Evolutionary conservation across 208 protist genomes (phyloP).

Genomic region (Endotrypanum monterogeii): DNA sequence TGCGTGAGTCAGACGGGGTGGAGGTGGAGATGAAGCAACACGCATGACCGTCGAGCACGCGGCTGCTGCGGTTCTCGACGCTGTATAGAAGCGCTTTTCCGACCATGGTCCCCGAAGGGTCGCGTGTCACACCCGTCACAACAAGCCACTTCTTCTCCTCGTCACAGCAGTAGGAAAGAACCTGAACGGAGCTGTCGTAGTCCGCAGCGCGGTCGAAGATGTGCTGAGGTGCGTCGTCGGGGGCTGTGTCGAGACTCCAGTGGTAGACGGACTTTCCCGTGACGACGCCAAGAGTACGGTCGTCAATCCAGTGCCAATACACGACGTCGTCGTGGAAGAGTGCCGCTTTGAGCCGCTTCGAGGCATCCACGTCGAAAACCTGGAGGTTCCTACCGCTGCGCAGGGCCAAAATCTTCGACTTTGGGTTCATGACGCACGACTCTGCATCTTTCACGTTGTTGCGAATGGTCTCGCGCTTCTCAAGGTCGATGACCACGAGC

Average conservation of each 20-base stretch:
- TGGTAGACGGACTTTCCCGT: constrained; percentile 97
- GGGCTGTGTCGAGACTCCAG: constrained; percentile 94
- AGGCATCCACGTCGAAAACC: constrained; percentile 98
- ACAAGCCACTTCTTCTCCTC: constrained; percentile 95
- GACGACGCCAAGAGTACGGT: constrained; percentile 95
- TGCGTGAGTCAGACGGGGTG: constrained; percentile 63
- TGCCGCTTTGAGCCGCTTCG: constrained; percentile 95
- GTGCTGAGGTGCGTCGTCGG: constrained; percentile 91
- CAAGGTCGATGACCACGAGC: constrained; percentile 95
- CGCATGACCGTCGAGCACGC: constrained; percentile 97
- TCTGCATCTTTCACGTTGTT: constrained; percentile 98
- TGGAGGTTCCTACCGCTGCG: constrained; percentile 96
- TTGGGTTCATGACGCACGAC: constrained; percentile 98
- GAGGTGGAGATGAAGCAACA: constrained; percentile 92
- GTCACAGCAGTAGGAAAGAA: constrained; percentile 98
- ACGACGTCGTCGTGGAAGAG: constrained; percentile 95
- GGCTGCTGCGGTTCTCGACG: constrained; percentile 94
- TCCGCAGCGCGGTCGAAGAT: constrained; percentile 96
- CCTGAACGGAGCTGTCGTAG: constrained; percentile 91
- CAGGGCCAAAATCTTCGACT: constrained; percentile 96
- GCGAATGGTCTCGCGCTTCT: constrained; percentile 94
- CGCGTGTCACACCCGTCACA: constrained; percentile 94
- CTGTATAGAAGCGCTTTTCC: constrained; percentile 98
- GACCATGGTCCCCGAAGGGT: constrained; percentile 78
- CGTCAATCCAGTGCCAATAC: constrained; percentile 98